These are phyloP conservation scores for Monosporascus sp. DNA, from an alignment of 2,329 filamentous ascomycete species.

Conservation along the genomic window DNA sequence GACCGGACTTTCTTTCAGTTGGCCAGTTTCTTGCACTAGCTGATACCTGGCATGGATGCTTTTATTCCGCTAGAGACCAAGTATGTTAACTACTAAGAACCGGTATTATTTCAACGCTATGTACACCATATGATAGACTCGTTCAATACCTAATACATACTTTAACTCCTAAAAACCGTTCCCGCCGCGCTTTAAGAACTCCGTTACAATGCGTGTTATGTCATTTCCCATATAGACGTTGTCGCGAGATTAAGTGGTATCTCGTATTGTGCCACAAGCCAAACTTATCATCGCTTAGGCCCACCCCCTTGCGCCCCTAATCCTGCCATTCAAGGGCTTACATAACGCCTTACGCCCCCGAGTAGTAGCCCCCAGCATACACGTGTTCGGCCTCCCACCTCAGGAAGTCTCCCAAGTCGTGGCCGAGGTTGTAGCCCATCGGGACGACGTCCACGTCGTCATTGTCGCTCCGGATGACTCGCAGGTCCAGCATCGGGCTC, in stretches of 20 bases:
- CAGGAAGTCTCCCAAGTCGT: slow-evolving; percentile 55
- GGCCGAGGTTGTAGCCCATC: slow-evolving; percentile 57
- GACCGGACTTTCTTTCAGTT: too few species aligned
- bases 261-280: background rate
- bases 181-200: background rate
- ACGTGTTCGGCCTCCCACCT: slow-evolving; percentile 52
- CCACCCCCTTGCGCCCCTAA: background rate
- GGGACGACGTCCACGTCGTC: slow-evolving; percentile 41
- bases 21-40: too few species aligned
- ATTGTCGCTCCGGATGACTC: slow-evolving; percentile 37
- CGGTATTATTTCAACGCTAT: background rate
- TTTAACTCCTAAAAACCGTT: background rate
- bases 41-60: too few species aligned
- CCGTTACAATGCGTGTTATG: too few species aligned
- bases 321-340: background rate
- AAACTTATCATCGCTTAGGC: background rate
- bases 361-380: slow-evolving; percentile 28
- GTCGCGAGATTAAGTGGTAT: too few species aligned
- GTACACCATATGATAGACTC: background rate
- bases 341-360: background rate
- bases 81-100: too few species aligned
- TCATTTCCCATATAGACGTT: too few species aligned
- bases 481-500: slow-evolving; percentile 44
- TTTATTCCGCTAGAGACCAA: too few species aligned
- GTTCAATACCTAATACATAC: background rate